Evolutionary conservation across 768 basidiomycete genomes (phyloP), one percentile per base, ranked within the genome.

Genomic region (Panaeolus papilionaceus): DNA sequence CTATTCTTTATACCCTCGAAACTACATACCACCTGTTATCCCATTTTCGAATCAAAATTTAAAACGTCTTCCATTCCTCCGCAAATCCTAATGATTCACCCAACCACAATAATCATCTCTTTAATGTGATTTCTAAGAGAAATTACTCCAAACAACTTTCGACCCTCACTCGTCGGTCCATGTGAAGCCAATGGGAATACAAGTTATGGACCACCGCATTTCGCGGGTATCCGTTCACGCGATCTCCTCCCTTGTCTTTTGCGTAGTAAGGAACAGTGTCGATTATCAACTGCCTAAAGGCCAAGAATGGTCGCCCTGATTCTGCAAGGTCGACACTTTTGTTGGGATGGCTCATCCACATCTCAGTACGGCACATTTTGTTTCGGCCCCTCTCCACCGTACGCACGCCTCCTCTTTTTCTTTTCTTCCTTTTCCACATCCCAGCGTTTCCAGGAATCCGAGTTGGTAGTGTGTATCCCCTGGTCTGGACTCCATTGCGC

Each of bases 241-340:
- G 23, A 51, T 51, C 49, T 51, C 23, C 26, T 20, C 26, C 23
- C 10, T 51, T 51, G 8, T 51, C 26, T 51, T 51, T 51, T 8
- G 10, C 26, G 49, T 51, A 23, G 49, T 51, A 51, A 51, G 20
- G 20, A 23, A 58, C 54, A 11, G 33, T 10, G 6, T 10, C 12
- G 33, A 58, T 12, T 58, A 58, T 58, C 54, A 58, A 58, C 26
- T 58, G 54, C 54, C 16, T 58, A 26, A 58, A 58, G 4, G 54
- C 54, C 54, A 58, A 58, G 54, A 37, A 20, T 47, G 18, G 45
- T 47, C 16, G 23, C 45, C 45, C 45, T 47, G 45, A 42, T 5
- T 33, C 33, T 33, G 5, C 33, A 33, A 33, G 33, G 47, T 49
- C 20, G 45, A 45, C n/a, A 11, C 7, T 20, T 45, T 45, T 45